Percentiles rank a stretch among this genome's conserved stretches.
These are phyloP conservation scores for Candida oleophila DNA, from an alignment of 805 yeast genomes.

Conservation along the genomic window DNA sequence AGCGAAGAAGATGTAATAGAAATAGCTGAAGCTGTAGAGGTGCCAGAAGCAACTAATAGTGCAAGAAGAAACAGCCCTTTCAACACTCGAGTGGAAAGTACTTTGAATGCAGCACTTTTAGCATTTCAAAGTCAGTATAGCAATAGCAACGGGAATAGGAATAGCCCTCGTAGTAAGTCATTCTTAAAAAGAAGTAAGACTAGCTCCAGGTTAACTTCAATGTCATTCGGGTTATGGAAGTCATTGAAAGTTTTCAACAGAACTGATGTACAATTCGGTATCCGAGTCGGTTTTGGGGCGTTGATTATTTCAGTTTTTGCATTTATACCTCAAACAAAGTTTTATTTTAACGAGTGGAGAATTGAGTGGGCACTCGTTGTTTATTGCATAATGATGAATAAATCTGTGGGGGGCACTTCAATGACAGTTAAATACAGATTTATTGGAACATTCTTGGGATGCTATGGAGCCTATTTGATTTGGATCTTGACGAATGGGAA, in stretches of 20 bases:
- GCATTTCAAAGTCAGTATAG: conserved; percentile 26
- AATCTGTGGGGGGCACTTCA: conserved; percentile 80
- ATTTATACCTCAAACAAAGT: conserved; percentile 54
- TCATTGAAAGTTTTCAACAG: conserved; percentile 51
- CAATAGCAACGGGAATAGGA: conserved; percentile 2
- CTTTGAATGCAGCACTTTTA: conserved; percentile 35
- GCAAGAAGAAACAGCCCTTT: background rate
- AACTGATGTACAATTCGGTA: conserved; percentile 74
- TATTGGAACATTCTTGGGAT: conserved; percentile 74
- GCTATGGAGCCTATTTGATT: conserved; percentile 53
- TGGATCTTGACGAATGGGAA: conserved; percentile 63
- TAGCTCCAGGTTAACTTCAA: background rate
- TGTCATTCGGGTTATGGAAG: conserved; percentile 43
- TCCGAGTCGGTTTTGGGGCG: conserved; percentile 79
- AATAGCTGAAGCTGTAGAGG: background rate
- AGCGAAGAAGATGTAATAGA: background rate
- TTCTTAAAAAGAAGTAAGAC: background rate
- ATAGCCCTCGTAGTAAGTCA: background rate
- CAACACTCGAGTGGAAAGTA: conserved; percentile 7
- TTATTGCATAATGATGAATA: conserved; percentile 80
- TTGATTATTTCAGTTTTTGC: conserved; percentile 66
- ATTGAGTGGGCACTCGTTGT: conserved; percentile 87
- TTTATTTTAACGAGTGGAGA: conserved; percentile 60
- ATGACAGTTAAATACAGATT: conserved; percentile 75
- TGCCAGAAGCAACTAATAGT: background rate